phyloP scores from a whole-genome alignment of 176 grass and related monocot species.

The Aegilops umbellulata region DNA sequence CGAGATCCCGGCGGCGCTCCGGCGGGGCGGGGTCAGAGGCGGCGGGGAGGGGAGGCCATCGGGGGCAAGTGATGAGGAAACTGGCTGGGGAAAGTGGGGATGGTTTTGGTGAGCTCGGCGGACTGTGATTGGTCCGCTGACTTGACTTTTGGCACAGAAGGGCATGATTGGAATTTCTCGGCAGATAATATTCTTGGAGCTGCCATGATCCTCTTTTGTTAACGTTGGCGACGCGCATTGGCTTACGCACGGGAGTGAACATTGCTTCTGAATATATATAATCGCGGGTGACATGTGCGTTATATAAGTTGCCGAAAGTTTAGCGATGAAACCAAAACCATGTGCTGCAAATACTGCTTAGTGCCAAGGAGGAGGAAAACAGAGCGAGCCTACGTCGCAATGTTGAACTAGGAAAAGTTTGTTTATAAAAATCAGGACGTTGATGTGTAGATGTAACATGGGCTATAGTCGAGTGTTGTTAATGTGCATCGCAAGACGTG shows the following conservation, averaged over 20 bases:
- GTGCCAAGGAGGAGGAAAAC: too few relatives aligned
- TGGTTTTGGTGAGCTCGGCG: constrained; percentile 10
- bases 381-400: not conserved
- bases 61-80: constrained; percentile 26
- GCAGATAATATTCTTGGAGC: not conserved
- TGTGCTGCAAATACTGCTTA: not conserved
- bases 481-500: not conserved
- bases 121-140: constrained; percentile 23
- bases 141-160: constrained; percentile 4
- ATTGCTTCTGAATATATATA: not conserved
- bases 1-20: constrained; percentile 28
- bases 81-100: not conserved
- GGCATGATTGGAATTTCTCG: not conserved
- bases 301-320: not conserved
- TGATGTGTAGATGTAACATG: not conserved
- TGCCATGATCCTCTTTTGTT: not conserved
- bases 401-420: not conserved
- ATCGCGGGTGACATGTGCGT: not conserved
- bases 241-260: not conserved
- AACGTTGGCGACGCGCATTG: not conserved
- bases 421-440: not conserved
- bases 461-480: not conserved
- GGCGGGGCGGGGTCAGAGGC: constrained; percentile 30
- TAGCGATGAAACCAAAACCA: not conserved
- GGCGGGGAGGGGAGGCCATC: constrained; percentile 29